phyloP scores from a whole-genome alignment of 2,329 filamentous ascomycete genomes.

The Beauveria asiatica region DNA sequence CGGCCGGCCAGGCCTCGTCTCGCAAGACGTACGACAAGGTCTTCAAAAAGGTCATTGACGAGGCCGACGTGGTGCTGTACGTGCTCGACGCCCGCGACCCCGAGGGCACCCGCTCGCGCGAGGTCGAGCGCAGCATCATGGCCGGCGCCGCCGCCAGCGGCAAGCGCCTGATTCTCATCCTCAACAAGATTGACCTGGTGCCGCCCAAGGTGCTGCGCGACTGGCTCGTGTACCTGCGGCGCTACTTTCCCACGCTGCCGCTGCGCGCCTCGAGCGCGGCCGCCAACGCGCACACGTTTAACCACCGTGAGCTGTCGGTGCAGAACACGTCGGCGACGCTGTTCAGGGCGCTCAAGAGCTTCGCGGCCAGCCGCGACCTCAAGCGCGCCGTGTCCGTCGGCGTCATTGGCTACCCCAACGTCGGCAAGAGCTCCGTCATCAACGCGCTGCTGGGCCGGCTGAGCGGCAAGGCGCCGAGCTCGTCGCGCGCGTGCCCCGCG shows the following conservation, averaged over 20 bases:
- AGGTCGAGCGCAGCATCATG: conserved; percentile 87
- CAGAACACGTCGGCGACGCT: conserved; percentile 78
- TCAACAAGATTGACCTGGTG: conserved; percentile 94
- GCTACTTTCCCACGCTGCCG: conserved; percentile 86
- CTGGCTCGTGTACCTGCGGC: conserved; percentile 77
- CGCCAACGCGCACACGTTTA: conserved; percentile 81
- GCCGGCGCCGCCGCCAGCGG: conserved; percentile 65
- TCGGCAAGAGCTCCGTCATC: conserved; percentile 94
- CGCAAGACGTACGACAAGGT: conserved; percentile 89
- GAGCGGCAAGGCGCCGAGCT: conserved; percentile 50
- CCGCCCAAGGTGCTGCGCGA: conserved; percentile 72
- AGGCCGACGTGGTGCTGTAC: conserved; percentile 85
- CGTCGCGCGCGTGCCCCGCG: conserved; percentile 65
- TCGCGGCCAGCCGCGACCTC: conserved; percentile 71
- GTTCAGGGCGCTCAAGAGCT: conserved; percentile 85
- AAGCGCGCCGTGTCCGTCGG: conserved; percentile 87
- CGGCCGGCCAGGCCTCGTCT: conserved; percentile 52
- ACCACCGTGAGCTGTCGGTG: conserved; percentile 81
- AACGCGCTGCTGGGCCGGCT: conserved; percentile 79
- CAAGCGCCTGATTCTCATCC: conserved; percentile 81
- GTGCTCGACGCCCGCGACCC: conserved; percentile 89
- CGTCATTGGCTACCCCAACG: conserved; percentile 92
- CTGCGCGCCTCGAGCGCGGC: conserved; percentile 76
- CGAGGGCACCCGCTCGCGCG: conserved; percentile 80
- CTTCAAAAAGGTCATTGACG: conserved; percentile 86